A percentile compares a stretch with the other conserved stretches of the same genome.
Evolutionary conservation across 208 protist genomes (phyloP).

Genomic region (Leishmania tarentolae): DNA sequence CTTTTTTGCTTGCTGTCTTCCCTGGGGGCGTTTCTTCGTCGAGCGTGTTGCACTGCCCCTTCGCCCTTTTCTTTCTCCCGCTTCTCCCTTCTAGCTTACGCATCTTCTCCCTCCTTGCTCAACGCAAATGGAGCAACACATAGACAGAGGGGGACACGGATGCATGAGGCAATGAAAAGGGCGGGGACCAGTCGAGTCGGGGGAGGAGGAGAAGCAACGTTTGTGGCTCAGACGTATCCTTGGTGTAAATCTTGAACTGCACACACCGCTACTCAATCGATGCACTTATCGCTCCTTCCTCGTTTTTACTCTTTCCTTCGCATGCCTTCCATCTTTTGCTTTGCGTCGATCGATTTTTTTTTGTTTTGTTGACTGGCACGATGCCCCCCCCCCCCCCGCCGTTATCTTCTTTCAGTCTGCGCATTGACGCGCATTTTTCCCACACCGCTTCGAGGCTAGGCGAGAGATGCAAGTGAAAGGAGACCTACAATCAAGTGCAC

Average conservation of each 20-base stretch:
- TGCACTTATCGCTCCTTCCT: background rate
- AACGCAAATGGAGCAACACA: background rate
- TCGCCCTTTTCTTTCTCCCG: background rate
- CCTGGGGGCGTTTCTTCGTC: background rate
- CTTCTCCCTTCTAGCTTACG: background rate
- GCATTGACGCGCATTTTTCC: background rate
- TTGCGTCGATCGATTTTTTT: background rate
- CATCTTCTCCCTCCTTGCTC: background rate
- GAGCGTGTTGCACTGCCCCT: background rate
- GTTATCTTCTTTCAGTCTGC: background rate
- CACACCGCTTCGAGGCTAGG: background rate
- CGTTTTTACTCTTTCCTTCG: background rate
- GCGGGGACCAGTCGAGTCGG: background rate
- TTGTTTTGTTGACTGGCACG: background rate
- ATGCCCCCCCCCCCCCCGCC: background rate
- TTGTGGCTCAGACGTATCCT: background rate
- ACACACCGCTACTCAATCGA: background rate
- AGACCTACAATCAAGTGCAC: constrained; percentile 1
- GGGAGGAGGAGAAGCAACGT: background rate
- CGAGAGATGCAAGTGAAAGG: background rate
- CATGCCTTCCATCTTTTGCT: background rate
- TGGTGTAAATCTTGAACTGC: background rate
- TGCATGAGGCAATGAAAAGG: background rate
- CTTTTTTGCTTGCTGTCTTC: background rate
- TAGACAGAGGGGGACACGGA: background rate